These are phyloP conservation scores for Vitis hybrid DNA, from an alignment of 177 flowering plant genomes.

Conservation along the genomic window DNA sequence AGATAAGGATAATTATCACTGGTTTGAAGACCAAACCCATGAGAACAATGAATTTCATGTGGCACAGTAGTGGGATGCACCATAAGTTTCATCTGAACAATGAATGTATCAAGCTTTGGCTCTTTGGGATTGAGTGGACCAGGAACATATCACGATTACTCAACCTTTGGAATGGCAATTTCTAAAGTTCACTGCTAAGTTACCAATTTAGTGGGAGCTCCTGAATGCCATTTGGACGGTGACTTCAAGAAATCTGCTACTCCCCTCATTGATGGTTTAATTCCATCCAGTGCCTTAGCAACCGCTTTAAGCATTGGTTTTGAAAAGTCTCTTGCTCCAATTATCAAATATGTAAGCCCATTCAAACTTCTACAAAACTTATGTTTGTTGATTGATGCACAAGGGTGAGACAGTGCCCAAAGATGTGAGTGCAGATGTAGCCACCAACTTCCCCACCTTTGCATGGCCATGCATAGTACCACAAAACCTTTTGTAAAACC, in stretches of 20 bases:
- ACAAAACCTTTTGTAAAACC: too few species aligned
- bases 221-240: conserved; percentile 15
- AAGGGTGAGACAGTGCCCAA: too few species aligned
- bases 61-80: conserved; percentile 18
- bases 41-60: conserved; percentile 10
- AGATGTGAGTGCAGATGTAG: too few species aligned
- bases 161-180: conserved; percentile 11
- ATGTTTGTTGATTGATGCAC: too few species aligned
- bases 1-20: conserved; percentile 19
- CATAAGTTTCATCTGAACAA: conserved; percentile 10
- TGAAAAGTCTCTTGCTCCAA: conserved; percentile 23
- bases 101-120: conserved; percentile 3
- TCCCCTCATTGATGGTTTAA: conserved; percentile 9
- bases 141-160: conserved; percentile 15
- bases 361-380: conserved; percentile 56
- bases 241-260: conserved; percentile 12
- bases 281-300: conserved; percentile 15
- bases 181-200: conserved; percentile 14
- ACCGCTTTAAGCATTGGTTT: conserved; percentile 12
- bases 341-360: conserved; percentile 37
- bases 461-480: too few species aligned
- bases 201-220: conserved; percentile 14
- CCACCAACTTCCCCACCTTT: too few species aligned
- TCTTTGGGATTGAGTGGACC: conserved; percentile 16
- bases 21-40: conserved; percentile 15